Evolutionary conservation across 1,139 yeast species (phyloP).

Genomic region (Tardiomyces digboiensis): DNA sequence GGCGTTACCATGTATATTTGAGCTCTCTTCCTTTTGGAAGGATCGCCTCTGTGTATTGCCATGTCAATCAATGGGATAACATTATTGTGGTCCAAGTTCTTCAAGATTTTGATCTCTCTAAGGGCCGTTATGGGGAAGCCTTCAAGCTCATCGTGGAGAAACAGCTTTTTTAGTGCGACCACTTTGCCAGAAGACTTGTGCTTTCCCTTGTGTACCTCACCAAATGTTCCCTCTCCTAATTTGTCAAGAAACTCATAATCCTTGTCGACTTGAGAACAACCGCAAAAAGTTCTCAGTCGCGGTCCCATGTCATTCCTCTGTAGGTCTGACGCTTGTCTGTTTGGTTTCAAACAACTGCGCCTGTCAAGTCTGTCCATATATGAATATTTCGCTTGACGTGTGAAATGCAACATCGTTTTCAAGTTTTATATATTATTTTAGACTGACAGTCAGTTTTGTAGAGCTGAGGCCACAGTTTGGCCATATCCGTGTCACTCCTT

Average conservation of each 20-base stretch:
- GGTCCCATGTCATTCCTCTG: neutral
- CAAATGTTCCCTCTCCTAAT: slow-evolving; percentile 91
- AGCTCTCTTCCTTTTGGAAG: slow-evolving; percentile 22
- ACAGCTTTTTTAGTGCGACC: slow-evolving; percentile 80
- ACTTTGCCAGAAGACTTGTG: slow-evolving; percentile 39
- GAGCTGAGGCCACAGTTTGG: no score
- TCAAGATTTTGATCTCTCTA: slow-evolving; percentile 82
- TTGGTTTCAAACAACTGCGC: no score
- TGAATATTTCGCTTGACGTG: no score
- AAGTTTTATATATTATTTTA: no score
- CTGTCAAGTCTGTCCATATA: no score
- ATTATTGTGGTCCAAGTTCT: slow-evolving; percentile 58
- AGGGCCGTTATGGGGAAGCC: slow-evolving; percentile 95
- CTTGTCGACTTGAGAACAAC: slow-evolving; percentile 23
- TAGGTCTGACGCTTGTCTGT: neutral
- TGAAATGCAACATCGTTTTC: no score
- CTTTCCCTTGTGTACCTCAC: slow-evolving; percentile 67
- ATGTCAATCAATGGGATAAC: slow-evolving; percentile 75
- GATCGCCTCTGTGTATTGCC: slow-evolving; percentile 48
- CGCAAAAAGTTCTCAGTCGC: slow-evolving; percentile 12
- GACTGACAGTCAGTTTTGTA: no score
- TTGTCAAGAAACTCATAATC: slow-evolving; percentile 52
- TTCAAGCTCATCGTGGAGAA: slow-evolving; percentile 77
- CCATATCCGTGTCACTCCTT: no score
- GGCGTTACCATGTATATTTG: slow-evolving; percentile 82